phyloP scores from a whole-genome alignment of 2,329 filamentous ascomycete genomes.

The Exophiala spinifera region DNA sequence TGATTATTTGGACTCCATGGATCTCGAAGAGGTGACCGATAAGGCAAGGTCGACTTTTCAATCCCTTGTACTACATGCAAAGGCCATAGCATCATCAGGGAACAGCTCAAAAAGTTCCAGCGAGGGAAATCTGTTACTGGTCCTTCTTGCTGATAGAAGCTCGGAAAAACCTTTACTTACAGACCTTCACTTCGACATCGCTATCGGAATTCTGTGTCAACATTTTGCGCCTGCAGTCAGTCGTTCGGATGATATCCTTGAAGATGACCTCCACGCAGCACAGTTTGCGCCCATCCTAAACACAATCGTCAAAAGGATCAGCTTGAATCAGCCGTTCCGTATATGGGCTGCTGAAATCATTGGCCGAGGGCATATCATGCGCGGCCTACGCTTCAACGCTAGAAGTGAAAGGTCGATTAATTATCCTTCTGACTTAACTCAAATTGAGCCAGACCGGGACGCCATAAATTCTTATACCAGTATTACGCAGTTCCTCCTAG shows the following conservation, averaged over 20 bases:
- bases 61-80: slow-evolving; percentile 64
- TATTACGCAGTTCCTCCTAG: slow-evolving; percentile 14
- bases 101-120: slow-evolving; percentile 66
- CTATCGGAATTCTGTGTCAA: slow-evolving; percentile 69
- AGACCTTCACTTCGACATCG: slow-evolving; percentile 64
- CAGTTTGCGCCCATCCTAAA: slow-evolving; percentile 66
- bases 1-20: slow-evolving; percentile 63
- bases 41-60: slow-evolving; percentile 23
- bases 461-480: slow-evolving; percentile 21
- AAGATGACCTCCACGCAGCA: slow-evolving; percentile 62
- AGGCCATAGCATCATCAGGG: slow-evolving; percentile 63
- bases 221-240: slow-evolving; percentile 65
- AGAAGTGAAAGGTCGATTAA: not conserved
- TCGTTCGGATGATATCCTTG: slow-evolving; percentile 64
- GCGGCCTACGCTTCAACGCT: slow-evolving; percentile 52
- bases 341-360: slow-evolving; percentile 83
- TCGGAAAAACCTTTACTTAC: slow-evolving; percentile 64
- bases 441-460: slow-evolving; percentile 6
- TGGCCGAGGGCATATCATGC: slow-evolving; percentile 77
- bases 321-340: slow-evolving; percentile 66
- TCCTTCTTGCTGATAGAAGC: slow-evolving; percentile 71
- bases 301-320: slow-evolving; percentile 67
- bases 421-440: not conserved
- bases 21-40: slow-evolving; percentile 50
- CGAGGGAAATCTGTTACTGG: slow-evolving; percentile 77